These are phyloP conservation scores for Stachybotrys elegans DNA, from an alignment of 2,329 filamentous ascomycete species.

Conservation along the genomic window DNA sequence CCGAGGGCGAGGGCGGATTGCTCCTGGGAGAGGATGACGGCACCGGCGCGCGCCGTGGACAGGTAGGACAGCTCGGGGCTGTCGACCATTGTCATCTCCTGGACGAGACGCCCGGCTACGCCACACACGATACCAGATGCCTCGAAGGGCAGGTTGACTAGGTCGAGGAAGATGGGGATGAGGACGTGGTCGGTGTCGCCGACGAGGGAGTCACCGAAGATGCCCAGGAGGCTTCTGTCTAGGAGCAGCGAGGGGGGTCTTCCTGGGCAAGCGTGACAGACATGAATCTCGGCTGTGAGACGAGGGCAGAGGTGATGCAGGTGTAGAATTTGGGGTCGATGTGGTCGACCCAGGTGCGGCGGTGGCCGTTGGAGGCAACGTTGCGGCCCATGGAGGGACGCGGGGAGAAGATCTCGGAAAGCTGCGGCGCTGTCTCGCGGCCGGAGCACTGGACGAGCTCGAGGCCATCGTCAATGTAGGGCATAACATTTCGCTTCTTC, in stretches of 20 bases:
- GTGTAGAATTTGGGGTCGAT: slow-evolving; percentile 61
- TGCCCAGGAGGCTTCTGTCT: slow-evolving; percentile 59
- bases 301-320: slow-evolving; percentile 56
- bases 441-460: slow-evolving; percentile 81
- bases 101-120: slow-evolving; percentile 76
- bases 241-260: slow-evolving; percentile 71
- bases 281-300: slow-evolving; percentile 62
- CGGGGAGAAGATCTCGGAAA: slow-evolving; percentile 32
- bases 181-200: slow-evolving; percentile 68
- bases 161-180: slow-evolving; percentile 83
- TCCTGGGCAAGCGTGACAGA: slow-evolving; percentile 69
- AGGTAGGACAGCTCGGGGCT: slow-evolving; percentile 82
- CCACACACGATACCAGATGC: slow-evolving; percentile 94
- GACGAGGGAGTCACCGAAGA: slow-evolving; percentile 70
- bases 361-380: slow-evolving; percentile 27
- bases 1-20: slow-evolving; percentile 70
- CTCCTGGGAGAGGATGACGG: slow-evolving; percentile 76
- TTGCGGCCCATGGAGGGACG: slow-evolving; percentile 30
- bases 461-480: slow-evolving; percentile 63
- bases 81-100: slow-evolving; percentile 55
- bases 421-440: slow-evolving; percentile 39
- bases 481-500: slow-evolving; percentile 69
- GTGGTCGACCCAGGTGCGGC: slow-evolving; percentile 49
- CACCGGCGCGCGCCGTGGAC: slow-evolving; percentile 81
- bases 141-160: slow-evolving; percentile 75